Evolutionary conservation across 73 alveolate species (phyloP), one percentile per base, ranked within the genome.

Genomic region (Breviolum minutum): DNA sequence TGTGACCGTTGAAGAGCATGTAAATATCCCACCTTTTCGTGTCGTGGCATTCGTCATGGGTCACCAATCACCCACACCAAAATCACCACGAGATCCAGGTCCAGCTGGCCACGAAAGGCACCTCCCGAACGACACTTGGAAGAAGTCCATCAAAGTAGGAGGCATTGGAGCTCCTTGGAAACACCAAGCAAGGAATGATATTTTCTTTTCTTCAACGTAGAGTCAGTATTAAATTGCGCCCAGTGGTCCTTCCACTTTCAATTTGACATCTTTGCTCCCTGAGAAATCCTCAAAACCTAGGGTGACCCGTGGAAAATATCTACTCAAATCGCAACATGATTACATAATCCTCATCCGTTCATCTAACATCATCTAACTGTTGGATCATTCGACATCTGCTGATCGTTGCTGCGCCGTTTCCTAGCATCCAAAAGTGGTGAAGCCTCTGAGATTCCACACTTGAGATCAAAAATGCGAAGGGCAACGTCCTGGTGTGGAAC

Each of bases 111-210:
- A 40, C 20, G 29, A 40, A 8, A 12, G 0, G 69, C 16, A 73
- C 95, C 95, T 87, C 95, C 19, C 95, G 95, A 0, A 66, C 84
- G 22, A 87, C 83, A 26, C 84, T 66, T 22, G 95, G 95, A 16
- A 68, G 54, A 64, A 87, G 26, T 17, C 95, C 95, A 66, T 87
- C 95, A 17, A 30, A 32, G 4, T 27, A 22, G 69, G 16, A 8
- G 69, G 84, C 95, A 40, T 87, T 87, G 68, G 60, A 26, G 84
- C 29, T 2, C 83, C 95, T 87, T 30, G 7, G 54, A 40, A 40
- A 40, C 54, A 40, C 3, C 5, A 40, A 40, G 54, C 54, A 40
- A 40, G 54, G 54, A 40, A 40, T 40, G 54, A 40, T 40, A 2
- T 40, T 40, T 40, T 40, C 54, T 2, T 40, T 40, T 3, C 54